phyloP scores from a whole-genome alignment of 1,284 basidiomycete genomes.

The Microstroma glucosiphilum region DNA sequence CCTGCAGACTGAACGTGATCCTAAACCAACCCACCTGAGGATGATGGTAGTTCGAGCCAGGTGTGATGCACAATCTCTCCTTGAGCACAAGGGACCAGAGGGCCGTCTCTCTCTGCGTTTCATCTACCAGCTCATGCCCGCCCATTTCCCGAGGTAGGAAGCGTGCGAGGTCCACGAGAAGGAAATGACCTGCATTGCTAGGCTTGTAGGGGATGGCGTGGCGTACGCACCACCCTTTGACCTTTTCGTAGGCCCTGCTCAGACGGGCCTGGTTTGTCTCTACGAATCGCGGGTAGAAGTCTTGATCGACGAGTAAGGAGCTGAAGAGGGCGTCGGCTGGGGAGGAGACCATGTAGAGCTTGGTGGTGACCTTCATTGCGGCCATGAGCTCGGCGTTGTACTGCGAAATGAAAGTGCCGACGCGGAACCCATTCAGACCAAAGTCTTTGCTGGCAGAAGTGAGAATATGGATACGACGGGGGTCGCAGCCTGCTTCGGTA shows the following conservation, averaged over 20 bases:
- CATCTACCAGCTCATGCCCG: background rate
- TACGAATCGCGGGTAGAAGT: conserved; percentile 53
- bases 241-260: conserved; percentile 14
- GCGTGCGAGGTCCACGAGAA: conserved; percentile 77
- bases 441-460: conserved; percentile 38
- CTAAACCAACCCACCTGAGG: conserved; percentile 13
- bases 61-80: conserved; percentile 8
- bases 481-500: conserved; percentile 39
- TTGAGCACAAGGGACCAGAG: conserved; percentile 15
- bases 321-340: conserved; percentile 57
- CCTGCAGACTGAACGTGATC: conserved; percentile 12
- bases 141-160: conserved; percentile 63
- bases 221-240: conserved; percentile 13
- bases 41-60: conserved; percentile 17
- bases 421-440: conserved; percentile 36
- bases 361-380: conserved; percentile 29
- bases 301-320: conserved; percentile 21
- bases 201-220: conserved; percentile 17
- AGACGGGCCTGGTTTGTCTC: conserved; percentile 53
- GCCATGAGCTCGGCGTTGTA: conserved; percentile 29
- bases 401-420: conserved; percentile 34
- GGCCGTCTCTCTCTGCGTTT: conserved; percentile 13
- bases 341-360: conserved; percentile 32
- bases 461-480: conserved; percentile 20
- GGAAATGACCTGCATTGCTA: conserved; percentile 43